phyloP scores from a whole-genome alignment of 169 alveolate genomes.

The Plasmodium yoelii region DNA sequence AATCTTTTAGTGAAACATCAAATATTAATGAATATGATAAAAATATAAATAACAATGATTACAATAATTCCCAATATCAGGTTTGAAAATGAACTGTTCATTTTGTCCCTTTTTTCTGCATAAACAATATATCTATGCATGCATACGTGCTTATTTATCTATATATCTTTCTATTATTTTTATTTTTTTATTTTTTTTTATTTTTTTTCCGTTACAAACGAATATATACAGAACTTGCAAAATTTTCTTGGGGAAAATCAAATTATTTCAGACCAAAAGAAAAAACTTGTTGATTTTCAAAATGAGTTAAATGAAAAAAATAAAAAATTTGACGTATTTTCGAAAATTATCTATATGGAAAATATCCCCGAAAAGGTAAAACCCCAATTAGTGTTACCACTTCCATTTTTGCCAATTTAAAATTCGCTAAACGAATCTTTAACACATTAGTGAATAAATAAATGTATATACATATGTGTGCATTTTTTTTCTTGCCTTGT shows the following conservation, averaged over 20 bases:
- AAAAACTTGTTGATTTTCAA: constrained; percentile 65
- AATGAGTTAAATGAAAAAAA: constrained; percentile 51
- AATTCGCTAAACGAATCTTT: too few relatives aligned
- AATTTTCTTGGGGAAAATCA: constrained; percentile 24
- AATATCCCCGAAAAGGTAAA: constrained; percentile 63
- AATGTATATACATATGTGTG: neutral
- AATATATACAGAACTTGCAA: constrained; percentile 17
- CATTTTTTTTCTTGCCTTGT: neutral
- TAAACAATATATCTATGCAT: too few relatives aligned
- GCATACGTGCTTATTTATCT: too few relatives aligned
- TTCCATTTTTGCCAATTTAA: too few relatives aligned
- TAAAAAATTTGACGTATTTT: constrained; percentile 68
- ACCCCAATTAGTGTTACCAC: too few relatives aligned
- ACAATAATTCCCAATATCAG: constrained; percentile 19
- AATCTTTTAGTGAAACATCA: constrained; percentile 10
- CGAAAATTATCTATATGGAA: constrained; percentile 70
- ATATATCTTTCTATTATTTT: too few relatives aligned
- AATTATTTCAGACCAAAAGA: constrained; percentile 32
- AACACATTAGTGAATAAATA: too few relatives aligned
- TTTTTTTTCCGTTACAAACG: neutral
- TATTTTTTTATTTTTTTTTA: too few relatives aligned
- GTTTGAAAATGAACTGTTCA: neutral
- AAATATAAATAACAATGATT: neutral
- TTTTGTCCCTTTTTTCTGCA: neutral
- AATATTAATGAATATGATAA: constrained; percentile 9